Percentiles rank a stretch among this genome's conserved stretches.
Evolutionary conservation across 202 grass and related monocot genomes (phyloP).

Genomic region (Elaeis oleifera): DNA sequence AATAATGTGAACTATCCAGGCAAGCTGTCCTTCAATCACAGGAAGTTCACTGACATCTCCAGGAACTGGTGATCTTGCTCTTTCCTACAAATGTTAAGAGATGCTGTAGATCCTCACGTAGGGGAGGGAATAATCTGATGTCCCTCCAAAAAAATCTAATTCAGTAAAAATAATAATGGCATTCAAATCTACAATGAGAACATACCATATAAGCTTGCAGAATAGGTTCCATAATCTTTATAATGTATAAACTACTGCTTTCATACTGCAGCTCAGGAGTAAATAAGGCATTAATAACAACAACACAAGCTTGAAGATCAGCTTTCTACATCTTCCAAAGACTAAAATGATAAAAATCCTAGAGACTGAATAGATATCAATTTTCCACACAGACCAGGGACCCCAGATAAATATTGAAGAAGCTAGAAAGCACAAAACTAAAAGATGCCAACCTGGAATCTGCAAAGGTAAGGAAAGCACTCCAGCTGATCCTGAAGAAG

Average conservation of each 20-base stretch:
- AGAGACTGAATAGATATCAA: not conserved
- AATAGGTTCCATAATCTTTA: constrained; percentile 99
- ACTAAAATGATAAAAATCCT: not conserved
- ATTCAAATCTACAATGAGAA: constrained; percentile 18
- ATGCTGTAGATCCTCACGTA: not conserved
- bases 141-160: no score
- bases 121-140: no score
- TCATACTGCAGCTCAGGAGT: constrained; percentile 61
- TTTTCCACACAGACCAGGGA: constrained; percentile 3
- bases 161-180: no score
- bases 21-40: constrained; percentile 91
- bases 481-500: constrained; percentile 96
- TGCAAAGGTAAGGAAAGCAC: constrained; percentile 94
- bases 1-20: constrained; percentile 98
- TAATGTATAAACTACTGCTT: constrained; percentile 80
- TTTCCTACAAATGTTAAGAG: constrained; percentile 50
- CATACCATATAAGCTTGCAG: constrained; percentile 96
- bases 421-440: not conserved
- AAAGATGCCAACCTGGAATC: constrained; percentile 74
- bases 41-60: constrained; percentile 67
- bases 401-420: not conserved
- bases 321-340: no score
- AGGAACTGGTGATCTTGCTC: constrained; percentile 60
- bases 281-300: not conserved
- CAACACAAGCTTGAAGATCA: no score